Base-by-base conservation (phyloP, 1,139 yeast species). In the Blastobotrys serpentis region DNA sequence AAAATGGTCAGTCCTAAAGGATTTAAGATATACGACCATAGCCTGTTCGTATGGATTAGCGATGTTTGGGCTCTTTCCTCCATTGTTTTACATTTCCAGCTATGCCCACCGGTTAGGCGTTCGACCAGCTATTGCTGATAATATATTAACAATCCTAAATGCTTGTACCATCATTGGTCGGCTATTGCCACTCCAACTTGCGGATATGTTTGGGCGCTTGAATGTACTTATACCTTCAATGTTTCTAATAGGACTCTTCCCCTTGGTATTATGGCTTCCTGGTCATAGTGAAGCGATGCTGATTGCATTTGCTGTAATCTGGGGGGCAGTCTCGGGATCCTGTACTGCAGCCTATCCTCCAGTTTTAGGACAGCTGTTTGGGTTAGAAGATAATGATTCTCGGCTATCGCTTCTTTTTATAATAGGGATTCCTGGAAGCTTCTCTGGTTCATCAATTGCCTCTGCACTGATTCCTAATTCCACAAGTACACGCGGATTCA, bases 321-420 rank as follows among this genome's bases (percentile, higher is more conserved):
- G 75, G 56, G 84, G 84, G 0, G 68, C 75, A 44, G 73, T 72
- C 51, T 67, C 73, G 2, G 74, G 76, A 1, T 54, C 64, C 11
- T 62, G 69, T 13, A 61, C 73, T 34, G 65, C 77, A 7, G 53
- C 74, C 44, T 62, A 68, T 2, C 76, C 77, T 1, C 62, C 71
- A 0, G 56, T 64, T 14, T 52, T 69, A 32, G 64, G 65, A 1
- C 86, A 81, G 59, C 77, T 82, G n/a, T 60, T 61, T 53, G 64
- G 64, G 1, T 74, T 81, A 10, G 76, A 78, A 26, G 75, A 72
- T 46, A 41, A 55, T n/a, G 46, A 52, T 3, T 48, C 77, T 52
- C 74, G 84, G 22, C 79, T 79, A 57, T 82, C 85, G 0, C 69
- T 80, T 61, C 77, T 80, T 56, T 78, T 78, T 54, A 67, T 79